Percentiles rank a stretch among this genome's conserved stretches.
Evolutionary conservation across 495 filamentous ascomycete species (phyloP).

Genomic region (Talaromyces trachyspermus): DNA sequence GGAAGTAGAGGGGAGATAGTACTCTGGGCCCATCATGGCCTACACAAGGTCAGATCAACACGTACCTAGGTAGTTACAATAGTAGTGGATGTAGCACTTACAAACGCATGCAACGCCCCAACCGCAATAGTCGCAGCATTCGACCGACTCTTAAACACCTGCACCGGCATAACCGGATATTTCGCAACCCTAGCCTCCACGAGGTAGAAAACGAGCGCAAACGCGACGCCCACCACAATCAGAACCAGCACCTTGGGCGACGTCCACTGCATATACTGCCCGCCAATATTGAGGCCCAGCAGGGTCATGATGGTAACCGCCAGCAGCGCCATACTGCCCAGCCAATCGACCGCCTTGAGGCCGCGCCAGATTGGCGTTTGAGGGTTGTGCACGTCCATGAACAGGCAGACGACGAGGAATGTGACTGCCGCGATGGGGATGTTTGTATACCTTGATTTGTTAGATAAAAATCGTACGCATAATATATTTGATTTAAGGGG

Average conservation of each 20-base stretch:
- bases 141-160: constrained; percentile 50
- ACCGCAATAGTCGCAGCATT: constrained; percentile 51
- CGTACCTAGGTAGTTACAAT: neutral
- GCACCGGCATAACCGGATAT: constrained; percentile 69
- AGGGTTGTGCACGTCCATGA: constrained; percentile 55
- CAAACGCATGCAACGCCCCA: constrained; percentile 46
- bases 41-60: constrained; percentile 31
- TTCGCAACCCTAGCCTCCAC: constrained; percentile 64
- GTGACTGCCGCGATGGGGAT: constrained; percentile 51
- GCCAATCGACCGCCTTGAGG: constrained; percentile 70
- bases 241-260: constrained; percentile 69
- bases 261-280: constrained; percentile 62
- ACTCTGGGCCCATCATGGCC: constrained; percentile 46
- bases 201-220: constrained; percentile 53
- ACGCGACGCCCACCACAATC: constrained; percentile 61
- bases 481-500: constrained; percentile 14
- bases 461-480: neutral
- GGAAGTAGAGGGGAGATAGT: constrained; percentile 55
- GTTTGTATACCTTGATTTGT: constrained; percentile 27
- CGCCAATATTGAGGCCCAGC: constrained; percentile 69
- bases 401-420: constrained; percentile 50
- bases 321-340: constrained; percentile 60
- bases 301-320: constrained; percentile 69
- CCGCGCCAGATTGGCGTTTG: constrained; percentile 50
- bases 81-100: constrained; percentile 50